Base-by-base conservation (phyloP, 2,329 filamentous ascomycete genomes). In the Penicillium sp. region DNA sequence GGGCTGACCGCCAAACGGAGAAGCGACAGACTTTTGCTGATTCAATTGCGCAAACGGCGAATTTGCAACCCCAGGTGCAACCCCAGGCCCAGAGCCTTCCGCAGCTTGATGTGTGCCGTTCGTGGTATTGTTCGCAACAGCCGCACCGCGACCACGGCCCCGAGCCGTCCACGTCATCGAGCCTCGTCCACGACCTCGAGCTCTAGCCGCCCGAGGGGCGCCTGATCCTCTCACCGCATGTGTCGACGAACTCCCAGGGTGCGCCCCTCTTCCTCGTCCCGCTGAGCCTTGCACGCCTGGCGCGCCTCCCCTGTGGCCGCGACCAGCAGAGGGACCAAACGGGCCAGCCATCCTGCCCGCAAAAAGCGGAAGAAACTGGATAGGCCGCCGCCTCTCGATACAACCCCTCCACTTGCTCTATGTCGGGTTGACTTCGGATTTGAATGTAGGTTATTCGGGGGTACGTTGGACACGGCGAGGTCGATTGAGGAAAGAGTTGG, bases 281-380 rank as follows among this genome's bases (percentile, higher is more conserved):
- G 52, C 51, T 47, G 60, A 49, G 34, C 50, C 54, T 35, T 58
- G 48, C 41, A 58, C 46, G 41, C 39, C 39, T 16, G 41, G 53
- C 41, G 55, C 53, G 41, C 60, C 64, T 53, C 58, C 57, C 49
- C 55, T 61, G 50, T 65, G 64, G 46, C 55, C 55, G 28, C 59
- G 57, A 42, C 53, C 55, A n/a, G 14, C 49, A 54, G 65, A 66
- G 36, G 64, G 59, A 48, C 62, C 66, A 35, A 63, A 57, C 34
- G 64, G 60, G 50, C 58, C 58, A 52, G 63, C 60, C 66, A 68
- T 68, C 46, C 55, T 66, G 58, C 35, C 56, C 61, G 59, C 54
- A 38, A 47, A 49, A 40, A 60, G 59, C 59, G 56, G 53, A 45
- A 50, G 43, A 52, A 42, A 55, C 52, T 51, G 54, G 51, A 55